Evolutionary conservation across 345 rosid species (phyloP).

Genomic region (Arabidopsis thaliana): DNA sequence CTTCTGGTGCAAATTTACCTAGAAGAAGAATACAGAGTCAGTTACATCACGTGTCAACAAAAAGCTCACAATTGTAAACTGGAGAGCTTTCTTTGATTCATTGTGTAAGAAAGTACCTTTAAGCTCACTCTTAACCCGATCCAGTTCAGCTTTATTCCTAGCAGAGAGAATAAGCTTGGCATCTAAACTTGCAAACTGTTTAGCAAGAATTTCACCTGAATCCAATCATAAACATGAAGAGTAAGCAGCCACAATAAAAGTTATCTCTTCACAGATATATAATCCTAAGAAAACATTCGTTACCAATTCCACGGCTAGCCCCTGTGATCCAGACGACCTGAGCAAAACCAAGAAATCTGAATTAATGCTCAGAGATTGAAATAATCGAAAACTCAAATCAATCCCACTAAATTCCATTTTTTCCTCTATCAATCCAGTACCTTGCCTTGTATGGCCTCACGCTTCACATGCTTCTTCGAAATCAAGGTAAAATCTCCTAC

Average conservation of each 20-base stretch:
- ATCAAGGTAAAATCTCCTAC: slow-evolving; percentile 76
- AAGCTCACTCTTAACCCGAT: slow-evolving; percentile 76
- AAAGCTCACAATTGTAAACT: slow-evolving; percentile 6
- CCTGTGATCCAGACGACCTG: slow-evolving; percentile 97
- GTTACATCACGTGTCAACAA: slow-evolving; percentile 16
- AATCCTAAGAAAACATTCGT: not conserved
- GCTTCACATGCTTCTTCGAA: slow-evolving; percentile 74
- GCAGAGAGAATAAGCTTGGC: slow-evolving; percentile 95
- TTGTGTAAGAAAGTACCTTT: slow-evolving; percentile 52
- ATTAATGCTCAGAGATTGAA: not conserved
- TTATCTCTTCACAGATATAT: not conserved
- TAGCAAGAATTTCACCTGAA: slow-evolving; percentile 86
- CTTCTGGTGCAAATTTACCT: slow-evolving; percentile 83
- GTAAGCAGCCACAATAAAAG: not conserved
- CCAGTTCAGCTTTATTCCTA: slow-evolving; percentile 72
- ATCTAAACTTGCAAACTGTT: slow-evolving; percentile 79
- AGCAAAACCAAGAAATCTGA: slow-evolving; percentile 16
- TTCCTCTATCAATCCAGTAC: slow-evolving; percentile 39
- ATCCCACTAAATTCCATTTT: not conserved
- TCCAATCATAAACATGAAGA: slow-evolving; percentile 20
- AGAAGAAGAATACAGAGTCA: slow-evolving; percentile 30
- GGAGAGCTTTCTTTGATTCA: not conserved
- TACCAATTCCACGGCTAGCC: slow-evolving; percentile 97
- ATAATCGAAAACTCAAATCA: not conserved
- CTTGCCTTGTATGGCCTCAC: slow-evolving; percentile 81